A percentile compares a stretch with the other conserved stretches of the same genome.
phyloP scores from a whole-genome alignment of 2,329 filamentous ascomycete genomes.

The Exophiala spinifera region DNA sequence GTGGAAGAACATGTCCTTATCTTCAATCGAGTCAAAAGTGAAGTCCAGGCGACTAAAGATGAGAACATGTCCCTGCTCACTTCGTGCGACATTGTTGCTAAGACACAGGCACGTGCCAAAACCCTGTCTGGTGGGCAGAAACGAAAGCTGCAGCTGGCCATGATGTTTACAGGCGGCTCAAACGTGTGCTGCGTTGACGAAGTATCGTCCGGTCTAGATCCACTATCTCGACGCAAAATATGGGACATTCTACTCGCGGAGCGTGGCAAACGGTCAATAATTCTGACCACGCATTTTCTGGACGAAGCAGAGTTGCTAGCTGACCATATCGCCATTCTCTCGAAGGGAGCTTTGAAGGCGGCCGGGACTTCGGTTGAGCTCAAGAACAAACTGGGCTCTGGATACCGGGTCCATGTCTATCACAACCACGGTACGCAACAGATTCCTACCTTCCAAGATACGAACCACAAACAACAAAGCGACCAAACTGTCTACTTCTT shows the following conservation, averaged over 20 bases:
- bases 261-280: conserved; percentile 74
- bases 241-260: conserved; percentile 92
- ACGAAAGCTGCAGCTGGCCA: conserved; percentile 82
- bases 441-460: conserved; percentile 52
- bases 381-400: conserved; percentile 76
- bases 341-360: conserved; percentile 76
- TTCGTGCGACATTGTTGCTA: conserved; percentile 71
- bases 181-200: conserved; percentile 88
- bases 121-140: conserved; percentile 90
- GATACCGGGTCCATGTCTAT: conserved; percentile 76
- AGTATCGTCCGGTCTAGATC: conserved; percentile 83
- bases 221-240: conserved; percentile 79
- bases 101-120: conserved; percentile 67
- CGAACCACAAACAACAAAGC: conserved; percentile 58
- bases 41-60: conserved; percentile 15
- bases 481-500: conserved; percentile 74
- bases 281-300: conserved; percentile 88
- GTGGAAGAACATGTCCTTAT: conserved; percentile 80
- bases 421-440: conserved; percentile 49
- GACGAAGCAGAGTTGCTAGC: conserved; percentile 89
- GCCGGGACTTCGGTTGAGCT: conserved; percentile 81
- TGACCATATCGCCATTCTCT: conserved; percentile 84
- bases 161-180: conserved; percentile 91
- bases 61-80: conserved; percentile 55
- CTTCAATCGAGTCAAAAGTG: conserved; percentile 73